Conservation (phyloP, 768 basidiomycete species). For the Agrocybe praecox region DNA sequence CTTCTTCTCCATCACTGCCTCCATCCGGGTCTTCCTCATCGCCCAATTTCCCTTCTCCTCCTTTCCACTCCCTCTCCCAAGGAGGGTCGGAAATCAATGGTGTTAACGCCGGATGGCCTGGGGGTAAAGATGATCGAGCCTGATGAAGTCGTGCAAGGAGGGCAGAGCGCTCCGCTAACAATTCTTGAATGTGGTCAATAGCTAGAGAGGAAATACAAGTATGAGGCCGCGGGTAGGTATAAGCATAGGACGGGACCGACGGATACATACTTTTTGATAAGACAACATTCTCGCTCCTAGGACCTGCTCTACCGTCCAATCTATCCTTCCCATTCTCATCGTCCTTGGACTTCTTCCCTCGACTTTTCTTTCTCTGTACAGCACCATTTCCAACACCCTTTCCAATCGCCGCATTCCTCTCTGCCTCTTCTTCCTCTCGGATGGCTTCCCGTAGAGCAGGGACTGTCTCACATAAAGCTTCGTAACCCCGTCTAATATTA, state of each 20-base stretch:
- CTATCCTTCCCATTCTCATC: conserved; percentile 60
- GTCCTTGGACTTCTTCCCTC: conserved; percentile 50
- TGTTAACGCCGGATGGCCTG: conserved; percentile 58
- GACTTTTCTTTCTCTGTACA: conserved; percentile 29
- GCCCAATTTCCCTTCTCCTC: conserved; percentile 58
- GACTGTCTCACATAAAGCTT: conserved; percentile 81
- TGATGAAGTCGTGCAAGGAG: conserved; percentile 61
- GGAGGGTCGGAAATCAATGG: conserved; percentile 41
- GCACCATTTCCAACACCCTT: conserved; percentile 21
- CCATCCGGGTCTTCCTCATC: conserved; percentile 23
- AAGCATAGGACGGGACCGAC: background rate
- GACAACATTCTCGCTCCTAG: conserved; percentile 89
- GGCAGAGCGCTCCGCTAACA: conserved; percentile 60
- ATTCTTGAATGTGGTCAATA: conserved; percentile 79
- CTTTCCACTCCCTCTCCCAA: conserved; percentile 88
- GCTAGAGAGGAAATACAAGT: conserved; percentile 44
- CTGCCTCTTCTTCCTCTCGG: conserved; percentile 67
- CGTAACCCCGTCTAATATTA: conserved; percentile 88
- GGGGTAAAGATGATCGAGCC: conserved; percentile 59
- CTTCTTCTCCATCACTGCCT: conserved; percentile 6
- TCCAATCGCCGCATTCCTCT: conserved; percentile 21
- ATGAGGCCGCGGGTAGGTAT: background rate
- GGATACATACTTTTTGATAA: conserved; percentile 76
- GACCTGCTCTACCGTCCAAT: conserved; percentile 84
- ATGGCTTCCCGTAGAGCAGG: conserved; percentile 85